phyloP scores from a whole-genome alignment of 176 grass and related monocot genomes.

The Oryza officinalis region DNA sequence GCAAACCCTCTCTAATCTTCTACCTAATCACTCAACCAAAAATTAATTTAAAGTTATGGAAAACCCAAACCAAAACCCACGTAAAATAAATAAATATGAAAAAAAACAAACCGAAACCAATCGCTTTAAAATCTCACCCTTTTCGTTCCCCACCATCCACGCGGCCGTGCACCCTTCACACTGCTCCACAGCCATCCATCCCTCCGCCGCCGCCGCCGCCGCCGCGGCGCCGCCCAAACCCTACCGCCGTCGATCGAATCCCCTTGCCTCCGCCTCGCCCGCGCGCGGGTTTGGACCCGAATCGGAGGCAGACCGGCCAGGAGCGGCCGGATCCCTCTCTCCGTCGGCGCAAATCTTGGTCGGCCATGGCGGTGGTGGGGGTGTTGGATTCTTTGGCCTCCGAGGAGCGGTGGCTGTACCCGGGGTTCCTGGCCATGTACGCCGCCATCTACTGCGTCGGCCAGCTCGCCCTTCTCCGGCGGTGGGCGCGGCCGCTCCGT shows the following conservation, averaged over 20 bases:
- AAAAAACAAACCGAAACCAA: not conserved
- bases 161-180: not conserved
- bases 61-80: not conserved
- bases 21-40: not conserved
- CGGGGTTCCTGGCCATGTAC: constrained; percentile 63
- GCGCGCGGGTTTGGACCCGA: not conserved
- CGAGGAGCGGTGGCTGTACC: constrained; percentile 54
- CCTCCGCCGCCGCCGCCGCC: not conserved
- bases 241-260: constrained; percentile 4
- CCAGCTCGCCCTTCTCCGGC: constrained; percentile 57
- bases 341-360: not conserved
- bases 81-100: too few species aligned
- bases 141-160: not conserved
- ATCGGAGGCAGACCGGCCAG: not conserved
- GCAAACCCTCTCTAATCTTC: not conserved
- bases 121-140: not conserved
- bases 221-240: not conserved
- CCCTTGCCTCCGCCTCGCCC: not conserved
- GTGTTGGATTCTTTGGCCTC: constrained; percentile 18
- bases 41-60: not conserved
- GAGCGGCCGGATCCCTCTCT: not conserved
- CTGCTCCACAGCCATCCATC: constrained; percentile 8
- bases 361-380: constrained; percentile 28
- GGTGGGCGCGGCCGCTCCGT: constrained; percentile 58
- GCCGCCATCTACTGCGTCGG: constrained; percentile 56